Base-by-base conservation (phyloP, 306 rosid species). In the Dalbergia oliveri region DNA sequence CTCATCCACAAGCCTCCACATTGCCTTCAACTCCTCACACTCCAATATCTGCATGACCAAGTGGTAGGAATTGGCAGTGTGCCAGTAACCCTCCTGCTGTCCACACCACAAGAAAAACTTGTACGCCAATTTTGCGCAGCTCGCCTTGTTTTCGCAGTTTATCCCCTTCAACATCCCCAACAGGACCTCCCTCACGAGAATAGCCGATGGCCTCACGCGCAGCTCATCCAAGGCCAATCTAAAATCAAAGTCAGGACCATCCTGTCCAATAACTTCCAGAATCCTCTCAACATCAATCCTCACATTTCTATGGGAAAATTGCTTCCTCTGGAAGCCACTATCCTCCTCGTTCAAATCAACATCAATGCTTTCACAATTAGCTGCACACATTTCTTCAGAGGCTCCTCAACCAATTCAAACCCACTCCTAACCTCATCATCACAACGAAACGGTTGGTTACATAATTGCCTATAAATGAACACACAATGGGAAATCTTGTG, bases 1-100 rank as follows among this genome's bases (percentile, higher is more conserved):
- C 88, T 96, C 97, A 76, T 93, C 98, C 16, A 90, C 88, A 69
- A 93, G 79, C 78, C 93, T 89, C 96, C 94, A 93, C 94, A 91
- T 72, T 4, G 98, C 97, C 82, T 85, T 90, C 72, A 90, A 83
- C 90, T 96, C 98, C 56, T 93, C 86, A 19, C 99, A 91, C 49
- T 93, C 88, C 0, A 90, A 93, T 82, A 95, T 89, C 78, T 89
- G 89, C 98, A 95, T 85, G 80, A 93, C 66, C 66, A 93, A 60
- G 86, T 93, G 98, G 72, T 93, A 95, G 0, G 90, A 71, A 66
- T 89, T 80, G 0, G 66, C 74, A 3, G 94, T 90, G 88, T 93
- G 98, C 63, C 43, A 75, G 80, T 93, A 91, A 87, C 50, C 77
- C 54, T 78, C 91, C 69, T 71, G 87, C 91, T 82, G 90, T 65